Evolutionary conservation across 805 yeast species (phyloP), one percentile per base, ranked within the genome.

Genomic region (Metschnikowia baotianmanensis): DNA sequence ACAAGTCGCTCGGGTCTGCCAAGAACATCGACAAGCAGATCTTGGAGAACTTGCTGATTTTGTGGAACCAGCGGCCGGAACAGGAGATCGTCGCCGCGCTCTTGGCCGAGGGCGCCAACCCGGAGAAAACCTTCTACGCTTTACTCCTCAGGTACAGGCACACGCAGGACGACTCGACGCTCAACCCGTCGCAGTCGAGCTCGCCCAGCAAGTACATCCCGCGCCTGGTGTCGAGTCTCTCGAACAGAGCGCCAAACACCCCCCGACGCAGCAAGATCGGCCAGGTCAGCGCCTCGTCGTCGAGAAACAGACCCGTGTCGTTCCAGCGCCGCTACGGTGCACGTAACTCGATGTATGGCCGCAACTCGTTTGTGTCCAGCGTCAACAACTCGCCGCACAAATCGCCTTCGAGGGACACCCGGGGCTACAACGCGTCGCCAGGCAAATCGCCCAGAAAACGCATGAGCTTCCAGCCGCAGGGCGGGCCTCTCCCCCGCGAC

Each of bases 51-150:
- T 65, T 78, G 51, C 69, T 77, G 20, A 77, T 76, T 42, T 64
- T 78, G 48, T 78, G 82, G 82, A 77, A 77, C 51, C 79, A 77
- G 33, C 64, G 82, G 50, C 52, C 67, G 5, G 63, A 67, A 46
- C 56, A 62, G 20, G 75, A 70, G 25, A 70, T 70, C 12, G 53
- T 68, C 19, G 50, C 52, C 31, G 58, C 67, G 40, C 60, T 70
- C 18, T 60, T 69, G 43, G 54, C 52, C 24, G 62, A 57, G 38
- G 74, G 74, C 16, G 55, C 70, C 12, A 66, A 64, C 48, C 72
- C 74, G 6, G 75, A 70, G 48, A 70, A 70, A 50, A 69, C 75
- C 5, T 70, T 70, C 45, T 70, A 70, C 37, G 74, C 75, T 2
- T 67, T 70, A 49, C 61, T 70, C 31, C 54, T 69, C 54, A 57